Evolutionary conservation across 2,329 filamentous ascomycete species (phyloP).

Genomic region (Lecanoromycetidae sp.): DNA sequence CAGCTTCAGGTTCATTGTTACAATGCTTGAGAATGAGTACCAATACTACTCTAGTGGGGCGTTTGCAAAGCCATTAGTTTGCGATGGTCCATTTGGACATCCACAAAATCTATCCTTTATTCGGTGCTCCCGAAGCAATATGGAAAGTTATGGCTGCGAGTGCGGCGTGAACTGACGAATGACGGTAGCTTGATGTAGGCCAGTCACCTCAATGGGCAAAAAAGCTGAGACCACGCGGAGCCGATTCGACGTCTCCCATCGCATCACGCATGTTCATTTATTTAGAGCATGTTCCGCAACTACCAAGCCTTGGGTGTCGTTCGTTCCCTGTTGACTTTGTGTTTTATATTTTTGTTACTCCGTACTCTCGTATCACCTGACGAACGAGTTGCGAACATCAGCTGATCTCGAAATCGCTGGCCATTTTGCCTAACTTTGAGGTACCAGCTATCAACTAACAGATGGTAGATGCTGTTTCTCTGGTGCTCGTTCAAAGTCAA

Average conservation of each 20-base stretch:
- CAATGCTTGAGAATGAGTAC: too few species aligned
- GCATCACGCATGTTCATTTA: too few species aligned
- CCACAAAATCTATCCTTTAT: conserved; percentile 1
- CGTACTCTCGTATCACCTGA: conserved; percentile 1
- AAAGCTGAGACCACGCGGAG: conserved; percentile 4
- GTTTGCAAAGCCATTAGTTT: conserved; percentile 15
- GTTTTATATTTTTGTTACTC: background rate
- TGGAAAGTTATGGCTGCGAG: background rate
- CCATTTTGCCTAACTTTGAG: background rate
- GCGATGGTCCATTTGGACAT: background rate
- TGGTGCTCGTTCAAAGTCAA: too few species aligned
- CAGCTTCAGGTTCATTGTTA: conserved; percentile 5
- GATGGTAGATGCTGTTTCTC: too few species aligned
- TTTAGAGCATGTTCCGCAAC: background rate
- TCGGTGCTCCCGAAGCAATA: background rate
- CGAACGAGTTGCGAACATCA: background rate
- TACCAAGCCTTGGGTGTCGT: too few species aligned
- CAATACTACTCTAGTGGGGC: conserved; percentile 1
- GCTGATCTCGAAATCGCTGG: background rate
- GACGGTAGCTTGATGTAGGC: background rate
- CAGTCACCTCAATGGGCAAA: conserved; percentile 12
- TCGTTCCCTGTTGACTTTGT: too few species aligned
- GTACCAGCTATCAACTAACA: background rate
- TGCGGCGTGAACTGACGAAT: conserved; percentile 11
- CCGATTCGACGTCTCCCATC: too few species aligned